Conservation (phyloP, 2,329 filamentous ascomycete species). For the Pseudogymnoascus pannorum region DNA sequence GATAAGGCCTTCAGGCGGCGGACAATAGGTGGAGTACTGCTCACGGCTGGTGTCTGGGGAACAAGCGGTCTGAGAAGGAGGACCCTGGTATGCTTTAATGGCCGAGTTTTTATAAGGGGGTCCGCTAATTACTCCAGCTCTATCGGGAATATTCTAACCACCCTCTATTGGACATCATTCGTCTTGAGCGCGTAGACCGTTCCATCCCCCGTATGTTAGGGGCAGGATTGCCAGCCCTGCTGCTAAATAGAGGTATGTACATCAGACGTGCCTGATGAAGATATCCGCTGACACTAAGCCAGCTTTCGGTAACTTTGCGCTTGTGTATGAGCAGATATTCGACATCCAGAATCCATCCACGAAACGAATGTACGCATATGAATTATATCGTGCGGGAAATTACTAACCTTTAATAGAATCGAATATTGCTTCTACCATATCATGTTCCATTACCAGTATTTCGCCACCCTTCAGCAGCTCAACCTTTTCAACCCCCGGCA, state of each 20-base stretch:
- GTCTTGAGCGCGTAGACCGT: slow-evolving; percentile 17
- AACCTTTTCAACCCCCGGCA: slow-evolving; percentile 21
- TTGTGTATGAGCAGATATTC: slow-evolving; percentile 10
- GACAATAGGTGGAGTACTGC: slow-evolving; percentile 21
- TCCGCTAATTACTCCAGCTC: slow-evolving; percentile 21
- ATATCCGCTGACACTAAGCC: neutral
- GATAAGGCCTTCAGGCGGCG: slow-evolving; percentile 24
- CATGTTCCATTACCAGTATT: slow-evolving; percentile 25
- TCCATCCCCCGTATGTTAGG: slow-evolving; percentile 21
- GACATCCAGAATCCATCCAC: slow-evolving; percentile 3
- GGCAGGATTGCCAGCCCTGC: slow-evolving; percentile 24
- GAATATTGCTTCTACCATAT: slow-evolving; percentile 20
- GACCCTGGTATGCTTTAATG: slow-evolving; percentile 21
- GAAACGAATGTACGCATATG: slow-evolving; percentile 13
- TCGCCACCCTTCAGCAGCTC: slow-evolving; percentile 28
- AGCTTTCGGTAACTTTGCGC: slow-evolving; percentile 17
- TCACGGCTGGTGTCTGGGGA: slow-evolving; percentile 29
- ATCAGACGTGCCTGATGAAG: neutral
- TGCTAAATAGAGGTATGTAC: slow-evolving; percentile 22
- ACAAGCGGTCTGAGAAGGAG: slow-evolving; percentile 27
- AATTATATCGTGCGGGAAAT: no score
- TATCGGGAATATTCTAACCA: slow-evolving; percentile 25
- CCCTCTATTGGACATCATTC: slow-evolving; percentile 22
- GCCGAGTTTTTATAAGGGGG: neutral
- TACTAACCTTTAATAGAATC: slow-evolving; percentile 21